Evolutionary conservation across 306 rosid genomes (phyloP).

Genomic region (Hippophae rhamnoides): DNA sequence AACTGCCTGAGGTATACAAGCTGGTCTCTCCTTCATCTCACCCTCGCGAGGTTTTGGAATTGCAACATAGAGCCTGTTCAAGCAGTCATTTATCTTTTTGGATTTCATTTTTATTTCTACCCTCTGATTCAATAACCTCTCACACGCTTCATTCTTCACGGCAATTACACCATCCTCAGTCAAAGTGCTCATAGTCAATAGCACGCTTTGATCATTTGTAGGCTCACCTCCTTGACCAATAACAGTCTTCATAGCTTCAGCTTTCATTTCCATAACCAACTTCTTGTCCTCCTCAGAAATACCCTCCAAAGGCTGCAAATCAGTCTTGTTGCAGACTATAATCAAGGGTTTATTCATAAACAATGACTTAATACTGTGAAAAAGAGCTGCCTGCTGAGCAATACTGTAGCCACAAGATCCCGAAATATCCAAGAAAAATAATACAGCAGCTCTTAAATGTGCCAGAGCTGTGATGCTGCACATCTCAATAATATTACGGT

Average conservation of each 20-base stretch:
- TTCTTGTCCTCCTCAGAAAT: conserved; percentile 71
- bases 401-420: conserved; percentile 86
- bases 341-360: conserved; percentile 36
- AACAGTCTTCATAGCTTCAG: conserved; percentile 69
- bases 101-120: conserved; percentile 81
- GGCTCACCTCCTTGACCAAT: conserved; percentile 74
- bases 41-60: conserved; percentile 70
- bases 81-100: conserved; percentile 60
- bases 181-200: conserved; percentile 81
- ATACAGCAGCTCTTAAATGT: conserved; percentile 76
- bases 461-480: conserved; percentile 89
- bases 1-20: conserved; percentile 66
- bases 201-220: conserved; percentile 41
- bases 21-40: conserved; percentile 68
- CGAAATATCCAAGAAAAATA: conserved; percentile 81
- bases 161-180: conserved; percentile 75
- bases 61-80: conserved; percentile 79
- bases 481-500: conserved; percentile 89
- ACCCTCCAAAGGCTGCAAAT: conserved; percentile 69
- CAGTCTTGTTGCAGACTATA: conserved; percentile 62
- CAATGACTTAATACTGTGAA: conserved; percentile 58
- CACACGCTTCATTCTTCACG: conserved; percentile 82
- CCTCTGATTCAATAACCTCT: conserved; percentile 67
- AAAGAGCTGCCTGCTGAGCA: conserved; percentile 79
- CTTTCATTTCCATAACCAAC: conserved; percentile 69